phyloP scores from a whole-genome alignment of 805 yeast genomes.

The Maudiozyma turicensis region DNA sequence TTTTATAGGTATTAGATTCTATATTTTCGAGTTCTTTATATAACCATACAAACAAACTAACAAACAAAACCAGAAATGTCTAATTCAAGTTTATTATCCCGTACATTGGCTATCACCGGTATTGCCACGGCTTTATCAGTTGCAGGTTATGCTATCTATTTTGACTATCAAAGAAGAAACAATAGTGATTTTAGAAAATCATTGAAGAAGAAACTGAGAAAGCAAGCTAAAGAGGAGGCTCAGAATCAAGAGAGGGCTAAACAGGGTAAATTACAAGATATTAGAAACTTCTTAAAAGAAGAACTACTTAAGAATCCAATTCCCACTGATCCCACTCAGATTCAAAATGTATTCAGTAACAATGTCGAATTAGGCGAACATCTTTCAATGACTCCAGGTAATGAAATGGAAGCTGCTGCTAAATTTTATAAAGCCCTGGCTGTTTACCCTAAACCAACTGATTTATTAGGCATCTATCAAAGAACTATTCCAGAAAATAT shows the following conservation, averaged over 20 bases:
- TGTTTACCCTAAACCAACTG: conserved; percentile 92
- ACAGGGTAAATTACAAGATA: conserved; percentile 48
- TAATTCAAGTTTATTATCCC: conserved; percentile 37
- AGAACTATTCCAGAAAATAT: conserved; percentile 75
- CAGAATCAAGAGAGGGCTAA: conserved; percentile 42
- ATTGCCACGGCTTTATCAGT: conserved; percentile 40
- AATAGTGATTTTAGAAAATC: conserved; percentile 72
- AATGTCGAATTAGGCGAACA: conserved; percentile 85
- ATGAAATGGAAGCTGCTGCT: conserved; percentile 76
- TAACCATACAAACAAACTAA: too few relatives aligned
- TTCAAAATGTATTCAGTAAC: conserved; percentile 71
- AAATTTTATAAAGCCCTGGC: conserved; percentile 88
- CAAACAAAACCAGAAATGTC: not conserved
- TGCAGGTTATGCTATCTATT: conserved; percentile 73
- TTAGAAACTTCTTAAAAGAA: conserved; percentile 51
- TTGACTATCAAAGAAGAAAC: conserved; percentile 86
- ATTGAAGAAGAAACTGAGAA: conserved; percentile 54
- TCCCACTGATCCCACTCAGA: conserved; percentile 59
- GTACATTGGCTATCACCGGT: conserved; percentile 6
- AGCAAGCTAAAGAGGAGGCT: conserved; percentile 39
- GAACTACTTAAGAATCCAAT: conserved; percentile 67
- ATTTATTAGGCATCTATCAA: conserved; percentile 81
- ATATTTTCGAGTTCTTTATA: too few relatives aligned
- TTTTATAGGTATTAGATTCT: too few relatives aligned
- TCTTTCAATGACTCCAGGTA: conserved; percentile 53